These are phyloP conservation scores for Tricharina praecox DNA, from an alignment of 495 filamentous ascomycete genomes.

Conservation along the genomic window DNA sequence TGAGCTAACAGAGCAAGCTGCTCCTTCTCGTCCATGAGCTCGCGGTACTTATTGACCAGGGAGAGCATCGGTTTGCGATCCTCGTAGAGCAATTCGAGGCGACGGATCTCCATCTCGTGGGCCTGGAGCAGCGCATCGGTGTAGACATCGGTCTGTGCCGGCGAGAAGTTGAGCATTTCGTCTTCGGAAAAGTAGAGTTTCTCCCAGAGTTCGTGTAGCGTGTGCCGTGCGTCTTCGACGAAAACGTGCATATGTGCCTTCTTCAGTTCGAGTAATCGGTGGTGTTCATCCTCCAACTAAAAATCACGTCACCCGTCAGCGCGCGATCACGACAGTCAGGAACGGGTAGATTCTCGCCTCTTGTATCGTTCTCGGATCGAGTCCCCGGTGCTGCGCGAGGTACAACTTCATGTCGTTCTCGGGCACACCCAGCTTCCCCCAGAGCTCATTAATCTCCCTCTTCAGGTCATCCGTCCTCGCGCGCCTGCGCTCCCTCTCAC, in stretches of 20 bases:
- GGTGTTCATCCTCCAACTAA: slow-evolving; percentile 60
- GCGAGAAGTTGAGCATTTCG: slow-evolving; percentile 93
- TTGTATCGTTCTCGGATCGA: slow-evolving; percentile 40
- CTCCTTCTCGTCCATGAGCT: slow-evolving; percentile 71
- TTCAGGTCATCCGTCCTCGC: slow-evolving; percentile 62
- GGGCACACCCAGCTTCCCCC: slow-evolving; percentile 75
- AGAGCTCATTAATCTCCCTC: slow-evolving; percentile 57
- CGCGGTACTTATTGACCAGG: slow-evolving; percentile 67
- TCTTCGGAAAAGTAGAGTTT: slow-evolving; percentile 85
- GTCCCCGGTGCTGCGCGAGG: slow-evolving; percentile 41
- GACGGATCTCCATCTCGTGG: slow-evolving; percentile 74
- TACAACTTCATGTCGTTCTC: slow-evolving; percentile 69
- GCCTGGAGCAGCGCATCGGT: slow-evolving; percentile 80
- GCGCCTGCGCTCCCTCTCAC: slow-evolving; percentile 86
- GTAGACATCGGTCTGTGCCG: slow-evolving; percentile 74
- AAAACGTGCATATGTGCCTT: slow-evolving; percentile 86
- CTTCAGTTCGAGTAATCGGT: slow-evolving; percentile 78
- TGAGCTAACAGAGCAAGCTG: slow-evolving; percentile 74
- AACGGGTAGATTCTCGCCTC: slow-evolving; percentile 68
- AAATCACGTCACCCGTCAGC: too few species aligned
- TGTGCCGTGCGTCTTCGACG: slow-evolving; percentile 78
- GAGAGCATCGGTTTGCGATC: slow-evolving; percentile 72
- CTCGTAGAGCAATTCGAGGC: slow-evolving; percentile 66
- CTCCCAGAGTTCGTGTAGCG: slow-evolving; percentile 90
- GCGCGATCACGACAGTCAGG: too few species aligned